Evolutionary conservation across 768 basidiomycete species (phyloP).

Genomic region (Mycena olivaceomarginata): DNA sequence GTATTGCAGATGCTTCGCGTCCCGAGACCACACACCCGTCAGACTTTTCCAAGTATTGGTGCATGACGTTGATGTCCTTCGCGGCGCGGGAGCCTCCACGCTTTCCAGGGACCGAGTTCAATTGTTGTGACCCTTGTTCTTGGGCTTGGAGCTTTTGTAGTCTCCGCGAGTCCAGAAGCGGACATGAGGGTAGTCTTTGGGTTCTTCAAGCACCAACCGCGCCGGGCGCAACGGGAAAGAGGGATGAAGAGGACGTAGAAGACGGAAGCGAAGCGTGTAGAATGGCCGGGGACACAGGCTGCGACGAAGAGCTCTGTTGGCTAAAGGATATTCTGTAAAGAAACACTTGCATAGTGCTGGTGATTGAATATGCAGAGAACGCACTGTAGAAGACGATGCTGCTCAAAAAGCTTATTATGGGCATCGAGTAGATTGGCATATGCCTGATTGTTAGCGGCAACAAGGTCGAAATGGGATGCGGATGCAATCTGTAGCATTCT

Average conservation of each 20-base stretch:
- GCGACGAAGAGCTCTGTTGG: background rate
- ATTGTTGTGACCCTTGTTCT: background rate
- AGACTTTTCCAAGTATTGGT: background rate
- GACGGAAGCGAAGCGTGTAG: background rate
- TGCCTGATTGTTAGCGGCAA: background rate
- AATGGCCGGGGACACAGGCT: background rate
- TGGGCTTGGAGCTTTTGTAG: background rate
- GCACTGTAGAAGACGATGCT: slow-evolving; percentile 5
- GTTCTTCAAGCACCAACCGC: background rate
- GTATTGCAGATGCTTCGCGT: background rate
- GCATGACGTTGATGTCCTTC: slow-evolving; percentile 15
- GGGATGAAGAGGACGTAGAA: slow-evolving; percentile 1
- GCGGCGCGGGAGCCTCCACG: slow-evolving; percentile 1
- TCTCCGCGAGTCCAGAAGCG: background rate
- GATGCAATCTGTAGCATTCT: background rate
- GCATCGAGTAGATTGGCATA: background rate
- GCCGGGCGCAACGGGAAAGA: background rate
- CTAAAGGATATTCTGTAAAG: background rate
- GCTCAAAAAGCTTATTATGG: background rate
- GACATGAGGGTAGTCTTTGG: background rate
- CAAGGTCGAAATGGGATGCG: background rate
- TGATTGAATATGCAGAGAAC: background rate
- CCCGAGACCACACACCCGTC: slow-evolving; percentile 2
- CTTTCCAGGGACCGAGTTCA: background rate
- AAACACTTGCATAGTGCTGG: background rate